Conservation (phyloP, 768 basidiomycete species). For the Rubroboletus satanas region DNA sequence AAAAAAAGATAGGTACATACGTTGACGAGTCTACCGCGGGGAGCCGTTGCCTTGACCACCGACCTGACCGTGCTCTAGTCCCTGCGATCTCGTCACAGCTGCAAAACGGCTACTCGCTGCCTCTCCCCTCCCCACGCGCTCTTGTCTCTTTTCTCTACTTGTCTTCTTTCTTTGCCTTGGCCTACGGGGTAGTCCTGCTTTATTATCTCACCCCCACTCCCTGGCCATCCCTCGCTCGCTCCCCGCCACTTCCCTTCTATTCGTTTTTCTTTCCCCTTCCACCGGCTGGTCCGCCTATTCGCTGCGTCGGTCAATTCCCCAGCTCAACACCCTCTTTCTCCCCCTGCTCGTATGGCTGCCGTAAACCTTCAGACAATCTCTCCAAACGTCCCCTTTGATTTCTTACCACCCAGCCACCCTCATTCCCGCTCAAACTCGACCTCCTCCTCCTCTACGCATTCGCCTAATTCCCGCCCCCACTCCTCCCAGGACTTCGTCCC, state of each 20-base stretch:
- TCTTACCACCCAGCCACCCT: constrained; percentile 54
- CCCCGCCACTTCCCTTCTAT: background rate
- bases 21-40: constrained; percentile 15
- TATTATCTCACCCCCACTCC: constrained; percentile 1
- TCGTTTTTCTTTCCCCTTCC: constrained; percentile 6
- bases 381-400: constrained; percentile 65
- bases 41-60: constrained; percentile 53
- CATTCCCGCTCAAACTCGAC: constrained; percentile 79
- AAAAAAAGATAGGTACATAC: constrained; percentile 1
- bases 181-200: constrained; percentile 22
- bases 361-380: constrained; percentile 74
- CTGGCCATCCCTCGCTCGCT: background rate
- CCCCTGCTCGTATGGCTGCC: constrained; percentile 53
- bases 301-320: constrained; percentile 31
- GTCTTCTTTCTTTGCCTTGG: constrained; percentile 21
- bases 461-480: constrained; percentile 70
- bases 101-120: constrained; percentile 13
- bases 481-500: constrained; percentile 66
- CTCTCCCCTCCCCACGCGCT: constrained; percentile 12
- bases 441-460: constrained; percentile 71
- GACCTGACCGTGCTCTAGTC: constrained; percentile 37
- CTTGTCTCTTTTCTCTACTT: constrained; percentile 13
- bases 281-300: constrained; percentile 57
- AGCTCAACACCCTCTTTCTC: constrained; percentile 38
- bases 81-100: constrained; percentile 33